Conservation (phyloP, 208 protist species). For the Leishmania guyanensis region DNA sequence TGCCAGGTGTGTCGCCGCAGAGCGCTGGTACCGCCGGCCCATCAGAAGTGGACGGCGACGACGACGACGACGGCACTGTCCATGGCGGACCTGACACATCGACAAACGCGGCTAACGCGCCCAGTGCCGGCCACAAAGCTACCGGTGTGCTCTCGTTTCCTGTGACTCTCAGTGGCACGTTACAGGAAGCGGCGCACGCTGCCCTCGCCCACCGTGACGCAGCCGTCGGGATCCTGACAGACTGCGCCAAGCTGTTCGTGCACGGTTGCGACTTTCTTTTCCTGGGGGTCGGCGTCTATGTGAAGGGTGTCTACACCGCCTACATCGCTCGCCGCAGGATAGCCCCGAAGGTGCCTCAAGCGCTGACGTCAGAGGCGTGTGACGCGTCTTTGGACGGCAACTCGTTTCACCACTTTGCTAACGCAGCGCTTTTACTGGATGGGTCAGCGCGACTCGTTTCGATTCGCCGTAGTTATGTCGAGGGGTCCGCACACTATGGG, state of each 20-base stretch:
- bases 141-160: conserved; percentile 4
- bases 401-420: conserved; percentile 58
- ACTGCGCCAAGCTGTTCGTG: conserved; percentile 43
- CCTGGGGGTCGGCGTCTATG: conserved; percentile 48
- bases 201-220: conserved; percentile 24
- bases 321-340: conserved; percentile 3
- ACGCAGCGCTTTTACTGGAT: conserved; percentile 64
- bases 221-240: conserved; percentile 59
- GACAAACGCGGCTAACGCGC: not conserved
- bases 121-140: not conserved
- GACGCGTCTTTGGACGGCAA: conserved; percentile 15
- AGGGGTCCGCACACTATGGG: conserved; percentile 80
- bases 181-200: conserved; percentile 18
- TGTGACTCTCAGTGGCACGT: conserved; percentile 10
- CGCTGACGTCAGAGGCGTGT: conserved; percentile 14
- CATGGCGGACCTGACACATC: not conserved
- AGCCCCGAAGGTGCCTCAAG: conserved; percentile 9
- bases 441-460: conserved; percentile 50
- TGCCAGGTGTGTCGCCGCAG: conserved; percentile 13
- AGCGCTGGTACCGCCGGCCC: not conserved
- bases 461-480: conserved; percentile 50
- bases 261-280: conserved; percentile 50
- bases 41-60: conserved; percentile 10
- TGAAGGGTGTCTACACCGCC: conserved; percentile 33
- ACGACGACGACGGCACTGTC: conserved; percentile 11